Evolutionary conservation across 805 yeast genomes (phyloP).

Genomic region (Ogataea nakhonphanomensis): DNA sequence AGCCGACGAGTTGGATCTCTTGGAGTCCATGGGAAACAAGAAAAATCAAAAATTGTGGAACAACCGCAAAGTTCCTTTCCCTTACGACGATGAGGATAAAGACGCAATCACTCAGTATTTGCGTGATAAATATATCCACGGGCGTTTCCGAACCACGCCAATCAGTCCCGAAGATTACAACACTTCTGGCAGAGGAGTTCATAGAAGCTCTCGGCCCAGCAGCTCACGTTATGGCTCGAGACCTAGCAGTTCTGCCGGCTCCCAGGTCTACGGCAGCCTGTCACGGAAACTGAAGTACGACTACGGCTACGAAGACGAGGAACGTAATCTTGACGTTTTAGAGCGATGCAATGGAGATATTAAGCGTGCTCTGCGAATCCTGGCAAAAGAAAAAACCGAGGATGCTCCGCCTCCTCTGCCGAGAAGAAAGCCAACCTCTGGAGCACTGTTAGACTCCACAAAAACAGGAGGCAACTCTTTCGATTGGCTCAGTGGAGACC

Average conservation of each 20-base stretch:
- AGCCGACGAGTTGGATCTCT: conserved; percentile 45
- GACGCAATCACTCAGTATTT: conserved; percentile 54
- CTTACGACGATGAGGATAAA: conserved; percentile 70
- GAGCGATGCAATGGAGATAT: conserved; percentile 56
- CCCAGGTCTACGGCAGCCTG: conserved; percentile 38
- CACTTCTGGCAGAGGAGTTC: conserved; percentile 15
- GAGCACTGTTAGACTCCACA: conserved; percentile 30
- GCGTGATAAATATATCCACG: conserved; percentile 65
- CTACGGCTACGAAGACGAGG: conserved; percentile 57
- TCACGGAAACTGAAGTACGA: conserved; percentile 45
- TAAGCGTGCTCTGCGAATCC: conserved; percentile 54
- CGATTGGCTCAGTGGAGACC: conserved; percentile 34
- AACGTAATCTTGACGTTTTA: conserved; percentile 62
- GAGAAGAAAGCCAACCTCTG: conserved; percentile 34
- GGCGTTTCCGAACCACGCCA: conserved; percentile 48
- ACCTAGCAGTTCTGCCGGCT: no score
- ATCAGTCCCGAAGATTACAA: conserved; percentile 37
- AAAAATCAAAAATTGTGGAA: conserved; percentile 64
- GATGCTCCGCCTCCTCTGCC: conserved; percentile 52
- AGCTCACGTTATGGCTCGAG: neutral
- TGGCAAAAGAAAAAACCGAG: conserved; percentile 39
- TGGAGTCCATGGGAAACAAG: conserved; percentile 55
- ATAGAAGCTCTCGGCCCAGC: conserved; percentile 41
- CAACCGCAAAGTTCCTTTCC: conserved; percentile 62
- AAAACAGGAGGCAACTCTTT: conserved; percentile 35